phyloP scores from a whole-genome alignment of 441 rosid genomes.

The Sinapis alba region DNA sequence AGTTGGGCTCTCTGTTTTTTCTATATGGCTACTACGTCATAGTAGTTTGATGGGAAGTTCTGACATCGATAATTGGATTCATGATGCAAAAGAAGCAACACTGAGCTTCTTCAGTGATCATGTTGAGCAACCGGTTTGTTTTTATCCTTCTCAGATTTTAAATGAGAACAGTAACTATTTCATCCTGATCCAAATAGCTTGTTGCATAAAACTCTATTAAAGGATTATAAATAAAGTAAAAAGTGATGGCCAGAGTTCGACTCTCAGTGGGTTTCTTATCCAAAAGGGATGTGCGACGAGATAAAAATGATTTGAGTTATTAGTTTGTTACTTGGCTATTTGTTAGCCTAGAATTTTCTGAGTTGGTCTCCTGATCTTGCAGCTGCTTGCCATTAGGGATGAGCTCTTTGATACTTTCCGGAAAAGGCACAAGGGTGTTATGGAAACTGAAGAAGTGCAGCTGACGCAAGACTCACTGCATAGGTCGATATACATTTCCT shows the following conservation, averaged over 20 bases:
- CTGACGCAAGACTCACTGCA: slow-evolving; percentile 84
- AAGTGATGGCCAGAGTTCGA: slow-evolving; percentile 5
- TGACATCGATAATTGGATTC: slow-evolving; percentile 89
- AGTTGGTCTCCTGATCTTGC: slow-evolving; percentile 38
- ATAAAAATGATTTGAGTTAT: background rate
- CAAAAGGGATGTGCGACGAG: background rate
- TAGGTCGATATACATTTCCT: slow-evolving; percentile 50
- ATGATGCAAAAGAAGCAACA: slow-evolving; percentile 78
- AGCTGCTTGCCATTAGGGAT: slow-evolving; percentile 89
- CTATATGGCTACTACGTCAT: slow-evolving; percentile 85
- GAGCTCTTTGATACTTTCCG: slow-evolving; percentile 96
- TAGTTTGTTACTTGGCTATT: slow-evolving; percentile 9
- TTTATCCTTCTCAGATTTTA: slow-evolving; percentile 17
- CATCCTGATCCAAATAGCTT: slow-evolving; percentile 13
- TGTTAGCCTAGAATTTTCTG: slow-evolving; percentile 7
- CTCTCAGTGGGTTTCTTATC: slow-evolving; percentile 2
- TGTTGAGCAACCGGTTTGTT: slow-evolving; percentile 92
- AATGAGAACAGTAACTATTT: background rate
- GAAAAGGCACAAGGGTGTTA: slow-evolving; percentile 88
- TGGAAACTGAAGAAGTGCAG: slow-evolving; percentile 89
- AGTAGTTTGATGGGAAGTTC: slow-evolving; percentile 94
- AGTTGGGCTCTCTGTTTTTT: slow-evolving; percentile 74
- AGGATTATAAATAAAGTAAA: slow-evolving; percentile 6
- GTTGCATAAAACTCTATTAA: slow-evolving; percentile 5
- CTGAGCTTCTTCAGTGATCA: slow-evolving; percentile 73